Evolutionary conservation across 2,329 filamentous ascomycete species (phyloP).

Genomic region (Paecilomyces fulvus): DNA sequence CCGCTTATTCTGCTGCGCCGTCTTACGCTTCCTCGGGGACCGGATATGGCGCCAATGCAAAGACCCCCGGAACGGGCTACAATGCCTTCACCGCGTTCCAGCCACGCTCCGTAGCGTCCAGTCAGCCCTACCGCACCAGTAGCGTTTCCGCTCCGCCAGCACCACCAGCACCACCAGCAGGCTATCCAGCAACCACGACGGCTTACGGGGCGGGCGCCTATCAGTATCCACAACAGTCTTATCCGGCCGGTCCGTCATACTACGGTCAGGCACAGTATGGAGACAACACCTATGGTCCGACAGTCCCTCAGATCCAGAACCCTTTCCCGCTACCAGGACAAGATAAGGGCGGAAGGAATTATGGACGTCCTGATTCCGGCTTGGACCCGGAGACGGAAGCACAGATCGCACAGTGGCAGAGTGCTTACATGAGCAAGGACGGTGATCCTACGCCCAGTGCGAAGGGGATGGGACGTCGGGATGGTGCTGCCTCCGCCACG

Average conservation of each 20-base stretch:
- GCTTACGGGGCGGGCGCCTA: slow-evolving; percentile 33
- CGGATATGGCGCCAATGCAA: slow-evolving; percentile 24
- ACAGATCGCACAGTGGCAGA: slow-evolving; percentile 92
- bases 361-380: slow-evolving; percentile 29
- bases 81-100: slow-evolving; percentile 49
- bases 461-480: slow-evolving; percentile 27
- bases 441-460: slow-evolving; percentile 28
- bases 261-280: slow-evolving; percentile 42
- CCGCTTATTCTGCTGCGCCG: slow-evolving; percentile 43
- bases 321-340: slow-evolving; percentile 63
- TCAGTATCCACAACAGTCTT: slow-evolving; percentile 29
- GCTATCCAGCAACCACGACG: slow-evolving; percentile 31
- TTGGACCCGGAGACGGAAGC: slow-evolving; percentile 75
- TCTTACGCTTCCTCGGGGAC: slow-evolving; percentile 20
- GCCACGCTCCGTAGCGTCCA: slow-evolving; percentile 49
- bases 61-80: slow-evolving; percentile 21
- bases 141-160: slow-evolving; percentile 31
- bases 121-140: slow-evolving; percentile 30
- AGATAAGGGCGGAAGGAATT: slow-evolving; percentile 28
- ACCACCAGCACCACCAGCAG: slow-evolving; percentile 22
- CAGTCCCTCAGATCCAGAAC: slow-evolving; percentile 65
- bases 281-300: slow-evolving; percentile 38
- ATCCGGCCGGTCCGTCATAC: slow-evolving; percentile 30
- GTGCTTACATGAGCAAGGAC: slow-evolving; percentile 67
- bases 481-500: slow-evolving; percentile 34